Evolutionary conservation across 768 basidiomycete species (phyloP), one percentile per base, ranked within the genome.

Genomic region (Rhodocollybia butyracea): DNA sequence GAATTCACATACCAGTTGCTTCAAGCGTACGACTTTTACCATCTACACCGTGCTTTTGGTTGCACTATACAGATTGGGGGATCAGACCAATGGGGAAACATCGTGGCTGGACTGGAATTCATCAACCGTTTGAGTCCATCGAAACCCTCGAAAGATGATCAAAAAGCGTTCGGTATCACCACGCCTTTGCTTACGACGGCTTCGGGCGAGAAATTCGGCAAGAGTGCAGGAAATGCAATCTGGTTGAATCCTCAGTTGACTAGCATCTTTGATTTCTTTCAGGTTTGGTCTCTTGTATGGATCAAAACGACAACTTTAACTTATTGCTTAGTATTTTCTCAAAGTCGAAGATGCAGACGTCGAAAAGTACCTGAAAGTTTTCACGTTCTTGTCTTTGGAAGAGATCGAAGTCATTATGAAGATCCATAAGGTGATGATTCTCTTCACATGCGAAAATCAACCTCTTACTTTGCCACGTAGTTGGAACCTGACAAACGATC

Each of bases 61-160:
- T 98, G 96, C 69, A 81, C 82, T 13, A 81, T 97, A 40, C 97
- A 99, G 70, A 73, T 98, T 39, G 97, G 97, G 46, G 97, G 97
- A 10, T 95, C 94, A 0, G 97, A 99, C 68, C 97, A 99, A 69
- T 97, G 94, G 91, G 97, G 97, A 15, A 99, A 99, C 66, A 98
- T 99, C 60, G 73, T 96, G 29, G 90, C 92, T 26, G 97, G 97
- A 21, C 76, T 98, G 31, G 94, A 98, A 54, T 81, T 99, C 55
- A 95, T 98, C 63, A 80, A 83, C 53, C 84, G 85, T 48, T 73
- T 79, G 48, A 55, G 55, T 60, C 66, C 56, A 58, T 51, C 34
- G 55, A 58, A 70, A 31, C 58, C 64, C 59, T 74, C 64, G 60
- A 62, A 61, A n/a, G n/a, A n/a, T 19, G 57, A 60, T 5, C 46